Base-by-base conservation (phyloP, 2,329 filamentous ascomycete genomes). In the Colletotrichum filicis region DNA sequence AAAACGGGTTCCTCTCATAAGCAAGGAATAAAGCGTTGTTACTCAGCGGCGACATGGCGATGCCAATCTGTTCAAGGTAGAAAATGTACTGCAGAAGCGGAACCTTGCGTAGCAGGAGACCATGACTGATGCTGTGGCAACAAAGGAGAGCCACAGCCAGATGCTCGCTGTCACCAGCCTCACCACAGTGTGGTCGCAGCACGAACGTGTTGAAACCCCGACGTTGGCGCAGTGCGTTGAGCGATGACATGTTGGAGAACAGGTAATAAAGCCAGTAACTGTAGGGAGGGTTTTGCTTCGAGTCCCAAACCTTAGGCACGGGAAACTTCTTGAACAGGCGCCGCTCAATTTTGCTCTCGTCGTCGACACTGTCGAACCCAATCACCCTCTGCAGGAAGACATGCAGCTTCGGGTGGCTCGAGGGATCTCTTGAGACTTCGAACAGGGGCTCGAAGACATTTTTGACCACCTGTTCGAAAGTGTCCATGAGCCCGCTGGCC, bases 181-280 rank as follows among this genome's bases (percentile, higher is more conserved):
- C 97, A 79, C 97, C 97, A 79, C 95, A 98, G 83, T 99, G 97
- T 11, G 97, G 97, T 52, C 97, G 91, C 64, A 99, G 87, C 22
- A 97, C 88, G 81, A 99, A 97, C 0, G 97, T 99, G 82, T 97
- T 99, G 88, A 98, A 98, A 0, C 95, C 95, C 63, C 96, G 92
- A 79, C 93, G 92, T 80, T 95, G 96, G 56, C 97, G 92, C 93
- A 94, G 98, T 71, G 93, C 90, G 80, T 99, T 99, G 77, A 99
- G 88, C 11, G 95, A 98, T 1, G 93, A 90, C 82, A 98, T 95
- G 82, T 99, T 99, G 75, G 97, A 92, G 79, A 97, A 98, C 66
- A 98, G 88, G 80, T 98, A 97, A 84, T 99, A 99, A 80, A 98
- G 94, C 97, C 97, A 99, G 84, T 99, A 99, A 81, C 94, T 98